These are phyloP conservation scores for Aotearoamyces nothofagi DNA, from an alignment of 2,329 filamentous ascomycete genomes.

Conservation along the genomic window DNA sequence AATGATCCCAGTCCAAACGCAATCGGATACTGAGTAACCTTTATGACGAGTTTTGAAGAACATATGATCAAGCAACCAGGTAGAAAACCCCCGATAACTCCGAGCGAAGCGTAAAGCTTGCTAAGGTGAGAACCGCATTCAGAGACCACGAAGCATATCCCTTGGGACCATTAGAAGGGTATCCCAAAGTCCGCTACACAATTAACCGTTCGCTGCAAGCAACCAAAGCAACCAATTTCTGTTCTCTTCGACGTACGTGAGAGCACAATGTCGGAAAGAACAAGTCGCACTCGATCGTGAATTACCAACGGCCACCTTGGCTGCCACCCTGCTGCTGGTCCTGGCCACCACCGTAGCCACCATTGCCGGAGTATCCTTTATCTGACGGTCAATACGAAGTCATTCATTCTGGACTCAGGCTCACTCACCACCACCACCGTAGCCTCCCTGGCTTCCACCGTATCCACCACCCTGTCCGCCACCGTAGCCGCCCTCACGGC, in stretches of 20 bases:
- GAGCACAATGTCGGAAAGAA: constrained; percentile 14
- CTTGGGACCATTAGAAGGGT: constrained; percentile 11
- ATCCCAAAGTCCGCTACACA: constrained; percentile 15
- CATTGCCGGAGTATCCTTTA: constrained; percentile 16
- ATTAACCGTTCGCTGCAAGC: constrained; percentile 18
- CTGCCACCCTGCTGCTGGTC: constrained; percentile 10
- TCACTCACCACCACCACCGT: constrained; percentile 6
- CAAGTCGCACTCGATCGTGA: constrained; percentile 7
- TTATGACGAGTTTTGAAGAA: constrained; percentile 11
- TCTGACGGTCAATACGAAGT: not conserved
- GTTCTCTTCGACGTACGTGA: constrained; percentile 13
- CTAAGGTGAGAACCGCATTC: constrained; percentile 16
- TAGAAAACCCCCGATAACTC: constrained; percentile 16
- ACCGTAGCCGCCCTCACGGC: constrained; percentile 13
- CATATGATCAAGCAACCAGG: constrained; percentile 15
- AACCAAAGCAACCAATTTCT: constrained; percentile 19
- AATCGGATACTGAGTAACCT: not conserved
- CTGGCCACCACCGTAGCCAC: constrained; percentile 16
- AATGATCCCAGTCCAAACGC: too few species aligned
- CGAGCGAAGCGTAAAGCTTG: constrained; percentile 17
- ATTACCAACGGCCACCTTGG: constrained; percentile 14
- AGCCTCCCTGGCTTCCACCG: constrained; percentile 8
- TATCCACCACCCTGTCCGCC: constrained; percentile 12
- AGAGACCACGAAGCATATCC: constrained; percentile 18
- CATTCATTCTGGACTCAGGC: not conserved